Evolutionary conservation across 805 yeast genomes (phyloP), one percentile per base, ranked within the genome.

Genomic region (Saturnispora quitensis): DNA sequence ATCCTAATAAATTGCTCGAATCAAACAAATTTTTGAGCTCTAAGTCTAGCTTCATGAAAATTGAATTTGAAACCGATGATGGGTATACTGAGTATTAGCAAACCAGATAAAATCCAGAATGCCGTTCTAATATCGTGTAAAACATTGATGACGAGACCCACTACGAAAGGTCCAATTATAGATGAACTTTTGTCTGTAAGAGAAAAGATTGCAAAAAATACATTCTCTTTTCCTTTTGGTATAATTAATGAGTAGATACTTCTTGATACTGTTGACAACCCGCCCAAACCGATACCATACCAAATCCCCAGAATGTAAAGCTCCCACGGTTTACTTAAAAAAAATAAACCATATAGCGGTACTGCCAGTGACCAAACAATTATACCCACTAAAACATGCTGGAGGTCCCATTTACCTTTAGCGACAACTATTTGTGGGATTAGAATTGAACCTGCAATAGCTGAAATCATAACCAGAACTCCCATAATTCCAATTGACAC

Each of bases 171-270:
- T 0, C 95, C 93, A 28, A 86, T 56, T 4, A 86, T 77, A 0
- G 88, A 81, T 4, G 88, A 81, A 3, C 93, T 91, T 61, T 86
- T 86, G 64, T 86, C 93, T 1, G 95, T 86, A 40, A 86, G 80
- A 40, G 86, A 77, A 65, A 81, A 86, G 43, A 86, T 68, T 13
- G 91, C 83, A 66, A 86, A 86, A 61, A 85, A 86, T 6, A 84
- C 79, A 3, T 84, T 79, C 61, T 86, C 95, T 58, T 78, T 80
- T 5, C 93, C 93, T 45, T 69, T 73, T 18, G 95, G 95, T 43
- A 86, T 83, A 50, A 86, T 73, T 61, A 83, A 64, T 33, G 86
- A 75, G 63, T 80, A 86, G 4, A 84, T 69, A 1, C 89, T 81
- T 46, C 93, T 72, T 27, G 89, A 77, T 1, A 82, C 72, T 0